These are phyloP conservation scores for Chytridium lagenaria DNA, from an alignment of 371 early-diverging fungal species.

Conservation along the genomic window DNA sequence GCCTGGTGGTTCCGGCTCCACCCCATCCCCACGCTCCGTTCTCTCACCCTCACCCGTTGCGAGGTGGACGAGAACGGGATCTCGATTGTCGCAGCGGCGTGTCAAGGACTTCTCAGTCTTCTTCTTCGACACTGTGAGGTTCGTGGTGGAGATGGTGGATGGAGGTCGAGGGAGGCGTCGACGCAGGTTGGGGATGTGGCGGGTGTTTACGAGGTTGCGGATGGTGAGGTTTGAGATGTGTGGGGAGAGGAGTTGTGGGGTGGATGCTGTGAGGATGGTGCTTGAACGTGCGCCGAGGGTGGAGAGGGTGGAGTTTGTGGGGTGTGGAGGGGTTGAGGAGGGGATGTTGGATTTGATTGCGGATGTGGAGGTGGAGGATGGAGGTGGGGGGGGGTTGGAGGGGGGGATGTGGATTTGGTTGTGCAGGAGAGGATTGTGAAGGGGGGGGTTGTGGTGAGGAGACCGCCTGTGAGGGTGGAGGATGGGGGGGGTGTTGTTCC, in stretches of 20 bases:
- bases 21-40: slow-evolving; percentile 25
- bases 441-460: not conserved
- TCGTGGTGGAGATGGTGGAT: slow-evolving; percentile 40
- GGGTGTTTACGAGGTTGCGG: slow-evolving; percentile 10
- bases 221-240: slow-evolving; percentile 38
- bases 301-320: slow-evolving; percentile 39
- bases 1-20: slow-evolving; percentile 52
- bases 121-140: slow-evolving; percentile 42
- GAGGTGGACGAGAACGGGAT: slow-evolving; percentile 48
- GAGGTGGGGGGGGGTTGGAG: slow-evolving; percentile 1
- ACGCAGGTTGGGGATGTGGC: not conserved
- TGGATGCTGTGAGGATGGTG: slow-evolving; percentile 37
- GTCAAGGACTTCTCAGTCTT: slow-evolving; percentile 24
- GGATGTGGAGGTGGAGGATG: slow-evolving; percentile 18
- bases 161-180: slow-evolving; percentile 28
- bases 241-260: slow-evolving; percentile 16
- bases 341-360: slow-evolving; percentile 26
- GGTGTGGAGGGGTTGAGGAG: slow-evolving; percentile 26
- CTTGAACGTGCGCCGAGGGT: slow-evolving; percentile 31
- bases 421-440: not conserved
- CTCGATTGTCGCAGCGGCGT: slow-evolving; percentile 39
- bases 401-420: not conserved
- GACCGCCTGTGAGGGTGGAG: not conserved
- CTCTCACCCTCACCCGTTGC: slow-evolving; percentile 36
- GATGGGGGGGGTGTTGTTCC: not conserved